Evolutionary conservation across 139 green algal species (phyloP).

Genomic region (Picochlorum sp.): DNA sequence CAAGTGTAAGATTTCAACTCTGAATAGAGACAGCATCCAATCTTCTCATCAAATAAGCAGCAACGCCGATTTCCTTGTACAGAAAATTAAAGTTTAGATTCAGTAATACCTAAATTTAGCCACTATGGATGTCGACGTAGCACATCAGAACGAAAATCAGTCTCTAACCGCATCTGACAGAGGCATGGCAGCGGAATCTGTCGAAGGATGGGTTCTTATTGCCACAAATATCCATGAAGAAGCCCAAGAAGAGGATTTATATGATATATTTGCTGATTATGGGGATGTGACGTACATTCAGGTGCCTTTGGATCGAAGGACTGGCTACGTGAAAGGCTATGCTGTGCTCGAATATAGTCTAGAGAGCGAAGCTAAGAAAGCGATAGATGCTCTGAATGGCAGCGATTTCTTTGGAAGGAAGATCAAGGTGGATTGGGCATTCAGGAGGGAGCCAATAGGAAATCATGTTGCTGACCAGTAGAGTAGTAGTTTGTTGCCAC

Average conservation of each 20-base stretch:
- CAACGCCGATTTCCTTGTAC: no score
- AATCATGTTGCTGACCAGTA: neutral
- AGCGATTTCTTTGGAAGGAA: constrained; percentile 67
- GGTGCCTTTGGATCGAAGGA: constrained; percentile 92
- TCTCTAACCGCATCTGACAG: no score
- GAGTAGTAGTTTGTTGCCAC: no score
- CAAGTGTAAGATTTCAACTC: no score
- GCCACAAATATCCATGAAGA: constrained; percentile 91
- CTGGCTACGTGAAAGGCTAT: constrained; percentile 76
- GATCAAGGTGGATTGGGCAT: constrained; percentile 64
- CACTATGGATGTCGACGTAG: no score
- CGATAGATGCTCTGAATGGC: constrained; percentile 79
- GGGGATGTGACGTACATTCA: constrained; percentile 94
- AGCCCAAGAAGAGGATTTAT: constrained; percentile 87
- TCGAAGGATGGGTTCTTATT: constrained; percentile 75
- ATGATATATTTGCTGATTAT: constrained; percentile 86
- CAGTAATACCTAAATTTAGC: no score
- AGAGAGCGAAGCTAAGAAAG: constrained; percentile 70
- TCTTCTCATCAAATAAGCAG: no score
- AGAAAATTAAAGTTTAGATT: no score
- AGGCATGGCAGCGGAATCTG: neutral
- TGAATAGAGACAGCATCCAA: no score
- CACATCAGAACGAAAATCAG: no score
- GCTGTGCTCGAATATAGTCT: constrained; percentile 88
- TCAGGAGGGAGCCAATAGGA: constrained; percentile 34